Conservation (phyloP, 805 yeast genomes). For the Priceomyces castillae region DNA sequence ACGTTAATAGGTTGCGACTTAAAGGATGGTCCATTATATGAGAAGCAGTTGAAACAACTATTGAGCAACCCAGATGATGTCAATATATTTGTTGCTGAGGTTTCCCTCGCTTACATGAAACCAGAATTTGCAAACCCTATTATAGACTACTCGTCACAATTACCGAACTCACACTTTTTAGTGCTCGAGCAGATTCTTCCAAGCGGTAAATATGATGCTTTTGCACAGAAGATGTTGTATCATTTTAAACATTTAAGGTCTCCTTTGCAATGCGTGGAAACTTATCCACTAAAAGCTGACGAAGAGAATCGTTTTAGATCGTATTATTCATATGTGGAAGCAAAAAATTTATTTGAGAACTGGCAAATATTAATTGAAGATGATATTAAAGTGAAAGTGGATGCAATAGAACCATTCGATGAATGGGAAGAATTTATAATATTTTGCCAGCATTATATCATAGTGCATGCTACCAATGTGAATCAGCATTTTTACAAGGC, state of each 20-base stretch:
- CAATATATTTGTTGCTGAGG: conserved; percentile 74
- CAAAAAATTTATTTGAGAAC: conserved; percentile 52
- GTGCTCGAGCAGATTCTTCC: conserved; percentile 74
- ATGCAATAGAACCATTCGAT: conserved; percentile 65
- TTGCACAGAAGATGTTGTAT: conserved; percentile 69
- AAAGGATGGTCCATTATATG: conserved; percentile 43
- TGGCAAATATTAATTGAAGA: conserved; percentile 50
- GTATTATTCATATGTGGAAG: conserved; percentile 51
- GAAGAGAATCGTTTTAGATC: conserved; percentile 51
- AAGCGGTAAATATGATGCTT: conserved; percentile 58
- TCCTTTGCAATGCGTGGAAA: conserved; percentile 62
- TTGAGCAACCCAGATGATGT: conserved; percentile 27
- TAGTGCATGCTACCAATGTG: conserved; percentile 60
- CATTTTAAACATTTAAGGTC: conserved; percentile 67
- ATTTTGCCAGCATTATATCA: conserved; percentile 72
- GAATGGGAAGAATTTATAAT: conserved; percentile 80
- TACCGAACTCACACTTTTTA: conserved; percentile 56
- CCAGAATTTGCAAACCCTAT: conserved; percentile 63
- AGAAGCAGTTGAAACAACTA: conserved; percentile 23
- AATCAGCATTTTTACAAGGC: conserved; percentile 10
- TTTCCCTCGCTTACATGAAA: conserved; percentile 77
- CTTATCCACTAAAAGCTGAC: conserved; percentile 49
- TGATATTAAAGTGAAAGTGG: conserved; percentile 40
- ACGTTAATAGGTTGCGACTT: conserved; percentile 67
- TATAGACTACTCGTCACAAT: conserved; percentile 45